A percentile compares a stretch with the other conserved stretches of the same genome.
Evolutionary conservation across 2,329 filamentous ascomycete genomes (phyloP).

Genomic region (Trichoderma arundinaceum): DNA sequence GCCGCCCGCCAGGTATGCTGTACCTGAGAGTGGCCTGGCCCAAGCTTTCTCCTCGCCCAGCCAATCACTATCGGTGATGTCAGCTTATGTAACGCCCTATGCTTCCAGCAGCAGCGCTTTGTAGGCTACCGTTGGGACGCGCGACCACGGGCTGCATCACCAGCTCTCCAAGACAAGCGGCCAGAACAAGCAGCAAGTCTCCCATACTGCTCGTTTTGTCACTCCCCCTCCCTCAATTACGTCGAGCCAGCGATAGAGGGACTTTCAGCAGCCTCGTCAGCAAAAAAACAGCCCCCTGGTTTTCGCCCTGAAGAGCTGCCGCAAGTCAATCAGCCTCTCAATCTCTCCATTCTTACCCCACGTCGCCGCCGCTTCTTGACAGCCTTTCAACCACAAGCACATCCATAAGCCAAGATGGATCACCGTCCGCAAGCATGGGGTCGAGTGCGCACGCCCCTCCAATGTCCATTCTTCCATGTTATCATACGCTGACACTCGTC

Average conservation of each 20-base stretch:
- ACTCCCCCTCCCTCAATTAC: conserved; percentile 2
- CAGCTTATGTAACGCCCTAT: conserved; percentile 41
- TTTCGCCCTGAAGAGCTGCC: conserved; percentile 1
- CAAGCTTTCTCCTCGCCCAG: conserved; percentile 18
- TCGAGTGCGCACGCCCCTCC: conserved; percentile 59
- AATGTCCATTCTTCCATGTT: not conserved
- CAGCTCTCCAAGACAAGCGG: conserved; percentile 31
- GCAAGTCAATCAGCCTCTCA: conserved; percentile 18
- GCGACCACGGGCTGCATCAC: conserved; percentile 39
- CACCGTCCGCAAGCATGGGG: conserved; percentile 76
- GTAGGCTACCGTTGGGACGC: conserved; percentile 48
- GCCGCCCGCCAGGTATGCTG: not conserved
- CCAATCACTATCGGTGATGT: conserved; percentile 41
- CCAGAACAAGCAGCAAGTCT: not conserved
- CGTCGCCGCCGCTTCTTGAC: conserved; percentile 25
- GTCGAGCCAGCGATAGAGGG: not conserved
- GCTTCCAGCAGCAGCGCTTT: not conserved
- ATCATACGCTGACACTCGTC: not conserved
- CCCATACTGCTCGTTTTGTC: not conserved
- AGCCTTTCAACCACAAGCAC: conserved; percentile 19
- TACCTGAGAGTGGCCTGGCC: conserved; percentile 20
- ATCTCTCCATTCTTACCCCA: conserved; percentile 22
- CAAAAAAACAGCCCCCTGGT: not conserved
- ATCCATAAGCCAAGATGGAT: conserved; percentile 58
- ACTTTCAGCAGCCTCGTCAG: not conserved